phyloP scores from a whole-genome alignment of 1,284 basidiomycete genomes.

The Agaricales sp. region DNA sequence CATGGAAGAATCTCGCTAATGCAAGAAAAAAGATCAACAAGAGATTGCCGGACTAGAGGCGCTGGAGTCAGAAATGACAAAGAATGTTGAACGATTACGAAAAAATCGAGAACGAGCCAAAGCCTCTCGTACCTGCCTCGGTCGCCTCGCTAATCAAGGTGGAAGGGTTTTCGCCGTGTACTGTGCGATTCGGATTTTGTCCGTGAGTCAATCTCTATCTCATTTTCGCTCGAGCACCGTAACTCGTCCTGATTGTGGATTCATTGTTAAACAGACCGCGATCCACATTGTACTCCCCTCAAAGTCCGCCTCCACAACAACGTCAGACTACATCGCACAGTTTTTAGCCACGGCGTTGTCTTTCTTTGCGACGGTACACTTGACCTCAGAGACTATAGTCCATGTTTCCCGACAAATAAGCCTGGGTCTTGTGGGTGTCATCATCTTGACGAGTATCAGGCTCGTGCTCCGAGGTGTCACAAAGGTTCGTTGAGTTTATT shows the following conservation, averaged over 20 bases:
- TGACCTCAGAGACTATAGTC: constrained; percentile 26
- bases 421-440: constrained; percentile 56
- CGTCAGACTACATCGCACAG: constrained; percentile 49
- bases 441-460: constrained; percentile 62
- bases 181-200: constrained; percentile 53
- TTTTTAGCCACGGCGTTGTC: constrained; percentile 41
- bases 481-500: constrained; percentile 29
- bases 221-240: constrained; percentile 4
- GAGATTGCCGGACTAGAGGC: constrained; percentile 58
- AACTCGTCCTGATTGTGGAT: neutral
- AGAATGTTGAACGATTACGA: constrained; percentile 41
- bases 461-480: constrained; percentile 57
- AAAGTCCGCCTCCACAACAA: constrained; percentile 23
- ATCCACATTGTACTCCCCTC: constrained; percentile 44
- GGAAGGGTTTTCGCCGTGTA: constrained; percentile 55
- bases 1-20: no score
- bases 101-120: constrained; percentile 35
- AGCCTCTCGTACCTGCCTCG: constrained; percentile 45
- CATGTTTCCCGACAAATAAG: constrained; percentile 57
- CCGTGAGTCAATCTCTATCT: constrained; percentile 48
- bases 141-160: constrained; percentile 35
- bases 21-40: constrained; percentile 22
- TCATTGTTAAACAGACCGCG: constrained; percentile 34
- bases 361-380: constrained; percentile 27
- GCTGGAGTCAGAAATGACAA: constrained; percentile 59